phyloP scores from a whole-genome alignment of 176 grass and related monocot species.

The Oryza meridionalis region DNA sequence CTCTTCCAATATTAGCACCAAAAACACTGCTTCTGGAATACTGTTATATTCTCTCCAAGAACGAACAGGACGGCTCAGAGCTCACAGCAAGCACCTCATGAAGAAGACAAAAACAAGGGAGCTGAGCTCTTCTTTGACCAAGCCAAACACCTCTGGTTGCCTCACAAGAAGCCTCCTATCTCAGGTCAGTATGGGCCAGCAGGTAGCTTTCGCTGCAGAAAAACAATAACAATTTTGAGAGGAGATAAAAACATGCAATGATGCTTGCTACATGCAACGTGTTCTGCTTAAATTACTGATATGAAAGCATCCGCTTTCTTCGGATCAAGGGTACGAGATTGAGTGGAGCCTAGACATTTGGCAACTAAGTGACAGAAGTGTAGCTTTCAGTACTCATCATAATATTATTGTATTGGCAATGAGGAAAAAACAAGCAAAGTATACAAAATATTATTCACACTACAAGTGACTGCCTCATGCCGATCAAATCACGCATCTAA shows the following conservation, averaged over 20 bases:
- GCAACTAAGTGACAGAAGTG: slow-evolving; percentile 28
- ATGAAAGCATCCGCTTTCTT: slow-evolving; percentile 8
- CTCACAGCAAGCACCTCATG: slow-evolving; percentile 33
- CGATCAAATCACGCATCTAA: not conserved
- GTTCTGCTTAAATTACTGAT: not conserved
- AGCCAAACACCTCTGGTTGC: slow-evolving; percentile 22
- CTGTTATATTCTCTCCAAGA: slow-evolving; percentile 27
- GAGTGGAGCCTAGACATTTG: slow-evolving; percentile 29
- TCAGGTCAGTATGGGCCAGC: slow-evolving; percentile 25
- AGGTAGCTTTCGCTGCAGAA: slow-evolving; percentile 48
- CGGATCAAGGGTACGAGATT: slow-evolving; percentile 24
- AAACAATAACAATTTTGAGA: slow-evolving; percentile 10
- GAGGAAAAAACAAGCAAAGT: not conserved
- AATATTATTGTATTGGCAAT: not conserved
- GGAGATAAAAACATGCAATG: not conserved
- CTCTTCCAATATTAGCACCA: not conserved
- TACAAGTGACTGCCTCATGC: slow-evolving; percentile 26
- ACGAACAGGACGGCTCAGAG: not conserved
- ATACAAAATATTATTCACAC: not conserved
- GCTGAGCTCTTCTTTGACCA: slow-evolving; percentile 42
- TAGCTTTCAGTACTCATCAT: slow-evolving; percentile 35
- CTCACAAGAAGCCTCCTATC: slow-evolving; percentile 25
- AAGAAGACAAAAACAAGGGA: slow-evolving; percentile 23
- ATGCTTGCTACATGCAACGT: slow-evolving; percentile 11
- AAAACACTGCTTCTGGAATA: not conserved